These are phyloP conservation scores for Mycena galopus DNA, from an alignment of 768 basidiomycete species.

Conservation along the genomic window DNA sequence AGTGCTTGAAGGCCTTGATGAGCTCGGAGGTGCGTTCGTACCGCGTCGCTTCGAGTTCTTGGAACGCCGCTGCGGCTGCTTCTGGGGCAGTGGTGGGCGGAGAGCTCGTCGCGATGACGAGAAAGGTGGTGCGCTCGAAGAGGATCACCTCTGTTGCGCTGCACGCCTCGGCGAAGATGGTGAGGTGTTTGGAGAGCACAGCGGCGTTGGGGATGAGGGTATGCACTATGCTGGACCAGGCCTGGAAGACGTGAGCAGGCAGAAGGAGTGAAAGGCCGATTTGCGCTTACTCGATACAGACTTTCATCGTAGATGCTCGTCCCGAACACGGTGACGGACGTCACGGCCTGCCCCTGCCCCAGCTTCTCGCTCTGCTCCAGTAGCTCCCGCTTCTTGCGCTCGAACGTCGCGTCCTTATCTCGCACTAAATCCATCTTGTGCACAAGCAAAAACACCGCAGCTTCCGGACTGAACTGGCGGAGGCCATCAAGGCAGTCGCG, in stretches of 20 bases:
- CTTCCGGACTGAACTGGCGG: constrained; percentile 82
- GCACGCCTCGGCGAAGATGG: constrained; percentile 88
- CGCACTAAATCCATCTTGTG: constrained; percentile 98
- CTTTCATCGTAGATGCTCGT: constrained; percentile 99
- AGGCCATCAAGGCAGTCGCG: constrained; percentile 91
- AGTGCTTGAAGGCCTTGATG: constrained; percentile 95
- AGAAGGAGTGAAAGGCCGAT: not conserved
- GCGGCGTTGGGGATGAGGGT: constrained; percentile 95
- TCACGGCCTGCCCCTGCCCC: not conserved
- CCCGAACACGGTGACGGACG: constrained; percentile 80
- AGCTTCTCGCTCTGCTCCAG: constrained; percentile 72
- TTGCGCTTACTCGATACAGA: constrained; percentile 82
- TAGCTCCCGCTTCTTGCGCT: constrained; percentile 81
- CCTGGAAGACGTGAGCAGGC: constrained; percentile 60
- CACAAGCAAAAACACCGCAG: constrained; percentile 88
- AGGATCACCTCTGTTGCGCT: constrained; percentile 94
- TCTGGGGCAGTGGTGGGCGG: constrained; percentile 54
- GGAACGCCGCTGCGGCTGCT: constrained; percentile 48
- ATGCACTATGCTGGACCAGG: constrained; percentile 98
- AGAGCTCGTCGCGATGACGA: constrained; percentile 91
- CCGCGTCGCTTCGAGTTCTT: constrained; percentile 74
- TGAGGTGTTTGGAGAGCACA: constrained; percentile 89
- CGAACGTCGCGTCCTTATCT: constrained; percentile 69
- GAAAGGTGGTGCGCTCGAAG: constrained; percentile 97
- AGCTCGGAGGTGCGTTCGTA: constrained; percentile 93